Evolutionary conservation across 495 filamentous ascomycete species (phyloP).

Genomic region (Poronia punctata): DNA sequence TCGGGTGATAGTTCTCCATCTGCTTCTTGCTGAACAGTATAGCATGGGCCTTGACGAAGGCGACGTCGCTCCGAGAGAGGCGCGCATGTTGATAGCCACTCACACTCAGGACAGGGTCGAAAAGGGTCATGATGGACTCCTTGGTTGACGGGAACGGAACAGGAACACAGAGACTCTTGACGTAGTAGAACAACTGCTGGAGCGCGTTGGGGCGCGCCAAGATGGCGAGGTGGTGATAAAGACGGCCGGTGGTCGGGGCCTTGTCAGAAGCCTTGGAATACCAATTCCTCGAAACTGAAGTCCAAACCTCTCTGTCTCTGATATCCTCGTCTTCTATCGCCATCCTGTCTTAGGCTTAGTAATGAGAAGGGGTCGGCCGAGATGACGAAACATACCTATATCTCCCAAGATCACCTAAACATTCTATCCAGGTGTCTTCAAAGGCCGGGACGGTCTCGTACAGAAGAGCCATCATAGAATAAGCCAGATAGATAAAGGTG

Average conservation of each 20-base stretch:
- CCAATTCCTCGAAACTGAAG: slow-evolving; percentile 64
- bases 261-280: slow-evolving; percentile 68
- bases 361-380: neutral
- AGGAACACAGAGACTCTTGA: slow-evolving; percentile 32
- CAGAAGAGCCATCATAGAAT: slow-evolving; percentile 66
- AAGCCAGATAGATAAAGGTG: slow-evolving; percentile 71
- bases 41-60: slow-evolving; percentile 59
- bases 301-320: slow-evolving; percentile 65
- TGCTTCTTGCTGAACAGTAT: slow-evolving; percentile 55
- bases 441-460: slow-evolving; percentile 65
- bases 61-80: slow-evolving; percentile 32
- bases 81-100: slow-evolving; percentile 21
- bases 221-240: slow-evolving; percentile 77
- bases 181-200: slow-evolving; percentile 65
- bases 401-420: slow-evolving; percentile 62
- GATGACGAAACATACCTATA: slow-evolving; percentile 18
- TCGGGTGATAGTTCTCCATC: slow-evolving; percentile 38
- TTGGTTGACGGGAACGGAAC: slow-evolving; percentile 55
- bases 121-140: slow-evolving; percentile 64
- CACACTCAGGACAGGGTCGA: slow-evolving; percentile 55
- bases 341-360: slow-evolving; percentile 38
- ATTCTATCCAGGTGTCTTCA: slow-evolving; percentile 78
- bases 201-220: slow-evolving; percentile 63
- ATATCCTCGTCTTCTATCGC: slow-evolving; percentile 64
- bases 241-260: slow-evolving; percentile 56